Conservation (phyloP, 2,329 filamentous ascomycete species). For the Exophiala sideris region DNA sequence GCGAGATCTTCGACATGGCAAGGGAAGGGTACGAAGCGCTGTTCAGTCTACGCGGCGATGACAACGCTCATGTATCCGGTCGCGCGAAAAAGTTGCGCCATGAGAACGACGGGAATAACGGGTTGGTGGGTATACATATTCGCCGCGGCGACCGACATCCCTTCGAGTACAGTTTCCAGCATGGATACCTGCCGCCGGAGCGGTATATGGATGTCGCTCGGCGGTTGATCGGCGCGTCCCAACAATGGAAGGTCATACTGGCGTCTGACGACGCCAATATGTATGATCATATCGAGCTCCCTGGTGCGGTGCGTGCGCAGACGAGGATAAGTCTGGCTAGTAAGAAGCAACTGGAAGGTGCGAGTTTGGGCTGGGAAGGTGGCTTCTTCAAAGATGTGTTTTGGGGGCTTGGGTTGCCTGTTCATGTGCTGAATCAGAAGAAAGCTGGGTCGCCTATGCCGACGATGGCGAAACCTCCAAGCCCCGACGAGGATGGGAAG, state of each 20-base stretch:
- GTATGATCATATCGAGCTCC: slow-evolving; percentile 48
- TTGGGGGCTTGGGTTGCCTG: slow-evolving; percentile 66
- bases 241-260: slow-evolving; percentile 46
- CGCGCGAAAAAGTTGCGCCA: slow-evolving; percentile 56
- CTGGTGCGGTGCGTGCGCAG: slow-evolving; percentile 59
- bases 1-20: slow-evolving; percentile 65
- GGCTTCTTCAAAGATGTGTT: slow-evolving; percentile 82
- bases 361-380: slow-evolving; percentile 79
- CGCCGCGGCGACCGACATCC: slow-evolving; percentile 78
- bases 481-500: too few species aligned
- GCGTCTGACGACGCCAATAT: slow-evolving; percentile 81
- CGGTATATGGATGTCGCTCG: slow-evolving; percentile 62
- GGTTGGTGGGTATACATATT: slow-evolving; percentile 69
- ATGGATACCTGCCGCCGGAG: slow-evolving; percentile 73
- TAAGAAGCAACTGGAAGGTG: slow-evolving; percentile 57
- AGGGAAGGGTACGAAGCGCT: slow-evolving; percentile 69
- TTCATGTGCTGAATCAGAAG: slow-evolving; percentile 34
- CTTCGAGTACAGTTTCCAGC: slow-evolving; percentile 69
- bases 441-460: slow-evolving; percentile 15
- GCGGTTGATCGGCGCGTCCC: slow-evolving; percentile 38
- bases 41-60: slow-evolving; percentile 65
- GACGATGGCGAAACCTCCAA: slow-evolving; percentile 14
- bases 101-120: slow-evolving; percentile 34
- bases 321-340: slow-evolving; percentile 73
- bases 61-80: slow-evolving; percentile 61